These are phyloP conservation scores for Fomitopsis palustris DNA, from an alignment of 1,284 basidiomycete species.

Conservation along the genomic window DNA sequence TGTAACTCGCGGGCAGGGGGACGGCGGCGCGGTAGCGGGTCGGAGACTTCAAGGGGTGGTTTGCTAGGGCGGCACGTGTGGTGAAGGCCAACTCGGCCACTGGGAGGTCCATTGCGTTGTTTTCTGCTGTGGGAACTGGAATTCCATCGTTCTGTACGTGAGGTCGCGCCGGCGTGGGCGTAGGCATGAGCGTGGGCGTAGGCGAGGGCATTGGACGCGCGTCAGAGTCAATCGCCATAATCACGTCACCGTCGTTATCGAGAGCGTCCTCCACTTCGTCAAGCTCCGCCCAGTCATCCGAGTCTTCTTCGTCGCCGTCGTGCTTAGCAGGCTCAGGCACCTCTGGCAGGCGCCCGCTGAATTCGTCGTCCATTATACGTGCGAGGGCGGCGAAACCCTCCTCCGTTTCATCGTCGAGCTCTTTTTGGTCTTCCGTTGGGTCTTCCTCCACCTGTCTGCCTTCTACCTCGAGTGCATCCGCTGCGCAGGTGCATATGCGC, in stretches of 20 bases:
- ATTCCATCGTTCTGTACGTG: too few relatives aligned
- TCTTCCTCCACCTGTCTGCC: constrained; percentile 5
- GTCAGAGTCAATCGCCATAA: not conserved
- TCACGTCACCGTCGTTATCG: not conserved
- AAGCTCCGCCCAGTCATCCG: not conserved
- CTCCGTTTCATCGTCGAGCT: constrained; percentile 35
- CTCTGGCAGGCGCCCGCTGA: constrained; percentile 3
- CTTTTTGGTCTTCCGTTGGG: constrained; percentile 10
- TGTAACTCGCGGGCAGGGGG: not conserved
- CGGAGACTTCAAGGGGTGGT: not conserved
- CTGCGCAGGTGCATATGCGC: constrained; percentile 51
- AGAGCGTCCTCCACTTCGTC: not conserved
- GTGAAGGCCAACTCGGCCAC: not conserved
- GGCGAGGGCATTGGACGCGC: not conserved
- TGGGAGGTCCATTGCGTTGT: not conserved
- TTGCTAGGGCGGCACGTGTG: not conserved
- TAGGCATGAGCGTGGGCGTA: not conserved
- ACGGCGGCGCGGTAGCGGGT: not conserved
- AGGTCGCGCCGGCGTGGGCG: too few relatives aligned
- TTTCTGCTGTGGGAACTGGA: not conserved
- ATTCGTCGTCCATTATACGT: constrained; percentile 21
- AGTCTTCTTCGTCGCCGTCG: not conserved
- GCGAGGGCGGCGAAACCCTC: constrained; percentile 36
- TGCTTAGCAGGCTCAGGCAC: not conserved
- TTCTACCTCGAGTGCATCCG: not conserved